Percentiles rank a stretch among this genome's conserved stretches.
phyloP scores from a whole-genome alignment of 2,329 filamentous ascomycete species.

The Fusarium odoratissimum region DNA sequence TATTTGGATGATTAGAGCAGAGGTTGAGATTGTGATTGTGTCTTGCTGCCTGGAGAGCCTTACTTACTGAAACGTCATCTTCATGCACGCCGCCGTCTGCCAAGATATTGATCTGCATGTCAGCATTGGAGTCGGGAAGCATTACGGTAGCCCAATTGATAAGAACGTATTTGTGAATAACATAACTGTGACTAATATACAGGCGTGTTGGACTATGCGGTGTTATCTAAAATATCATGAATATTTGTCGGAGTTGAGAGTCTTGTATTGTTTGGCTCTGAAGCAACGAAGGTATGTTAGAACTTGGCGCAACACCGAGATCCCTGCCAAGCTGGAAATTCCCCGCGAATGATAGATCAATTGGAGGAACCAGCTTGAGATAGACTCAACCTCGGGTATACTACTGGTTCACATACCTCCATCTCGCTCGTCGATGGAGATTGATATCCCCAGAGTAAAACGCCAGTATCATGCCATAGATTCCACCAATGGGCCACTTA shows the following conservation, averaged over 20 bases:
- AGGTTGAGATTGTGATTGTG: accelerated
- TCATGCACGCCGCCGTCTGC: not conserved
- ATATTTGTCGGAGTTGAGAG: not conserved
- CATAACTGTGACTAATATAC: no score
- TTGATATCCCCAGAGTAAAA: conserved; percentile 32
- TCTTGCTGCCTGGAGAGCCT: not conserved
- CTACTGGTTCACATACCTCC: conserved; percentile 10
- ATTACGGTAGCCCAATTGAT: accelerated
- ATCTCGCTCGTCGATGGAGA: conserved; percentile 20
- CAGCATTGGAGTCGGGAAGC: not conserved
- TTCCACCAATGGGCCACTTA: conserved; percentile 36
- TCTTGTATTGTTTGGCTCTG: not conserved
- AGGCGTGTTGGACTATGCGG: not conserved
- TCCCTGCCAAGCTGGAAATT: not conserved
- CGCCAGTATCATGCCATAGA: conserved; percentile 40
- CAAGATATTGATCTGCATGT: not conserved
- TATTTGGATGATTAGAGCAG: accelerated
- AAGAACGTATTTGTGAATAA: not conserved
- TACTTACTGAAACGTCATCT: not conserved
- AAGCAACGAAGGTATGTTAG: not conserved
- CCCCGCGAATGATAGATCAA: no score
- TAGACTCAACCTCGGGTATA: accelerated
- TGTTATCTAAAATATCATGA: accelerated
- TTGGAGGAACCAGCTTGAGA: not conserved
- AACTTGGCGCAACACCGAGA: not conserved